Base-by-base conservation (phyloP, 192 early-diverging fungal genomes). In the Entrophospora sp. region DNA sequence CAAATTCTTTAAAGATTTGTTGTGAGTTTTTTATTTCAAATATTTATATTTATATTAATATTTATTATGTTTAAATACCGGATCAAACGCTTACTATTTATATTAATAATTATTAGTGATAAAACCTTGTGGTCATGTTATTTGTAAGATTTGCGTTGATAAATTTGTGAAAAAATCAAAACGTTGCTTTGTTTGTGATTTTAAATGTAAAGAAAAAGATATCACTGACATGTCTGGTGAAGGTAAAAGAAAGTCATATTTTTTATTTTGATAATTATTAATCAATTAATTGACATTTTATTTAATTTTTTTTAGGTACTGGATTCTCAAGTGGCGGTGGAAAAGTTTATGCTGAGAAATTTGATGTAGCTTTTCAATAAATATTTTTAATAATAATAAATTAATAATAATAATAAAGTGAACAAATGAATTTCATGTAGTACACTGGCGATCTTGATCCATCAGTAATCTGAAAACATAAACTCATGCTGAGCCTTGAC, bases 311-410 rank as follows among this genome's bases (percentile, higher is more conserved):
- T 36, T 3, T 48, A 83, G 82, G 82, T 20, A 88, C 86, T 18
- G 86, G 86, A 24, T 86, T 82, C 69, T 73, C 76, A 25, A 73
- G 77, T 38, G 81, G 78, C n/a, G 85, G 87, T 34, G 83, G 83
- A n/a, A 73, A 80, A 27, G 85, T 86, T 16, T 77, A 83, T 58
- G 77, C 84, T 24, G 73, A 71, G 46, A 87, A 76, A 60, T 82
- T 83, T 66, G 82, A 77, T 55, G 78, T 89, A 32, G 84, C 87
- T 2, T 91, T 89, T 60, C 83, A 85, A 71, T 85, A 82, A 67
- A n/a, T 32, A 16, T 52, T 48, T 18, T 62, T 56, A 48, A 3
- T 48, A 2, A 38, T 38, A 38, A 38, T 38, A 38, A 38, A 38
- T 12, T 14, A 38, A 38, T 12, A 14, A 38, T 38, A 7, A 14